Conservation (phyloP, 495 filamentous ascomycete genomes). For the Trichoderma reesei region DNA sequence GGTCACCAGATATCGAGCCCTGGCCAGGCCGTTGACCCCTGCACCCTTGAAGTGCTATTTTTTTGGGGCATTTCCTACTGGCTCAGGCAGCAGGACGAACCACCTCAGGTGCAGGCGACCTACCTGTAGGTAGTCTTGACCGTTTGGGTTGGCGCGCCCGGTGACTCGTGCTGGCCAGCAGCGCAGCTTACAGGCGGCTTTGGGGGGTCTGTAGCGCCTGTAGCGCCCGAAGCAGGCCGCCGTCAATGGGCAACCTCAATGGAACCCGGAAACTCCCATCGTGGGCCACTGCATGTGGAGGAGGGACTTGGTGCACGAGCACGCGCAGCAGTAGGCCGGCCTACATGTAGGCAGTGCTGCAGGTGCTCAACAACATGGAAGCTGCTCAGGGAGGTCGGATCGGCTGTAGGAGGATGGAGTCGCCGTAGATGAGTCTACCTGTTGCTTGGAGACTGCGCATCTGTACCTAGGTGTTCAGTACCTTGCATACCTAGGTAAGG, state of each 20-base stretch:
- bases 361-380: not conserved
- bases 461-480: too few relatives aligned
- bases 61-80: too few relatives aligned
- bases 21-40: not conserved
- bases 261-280: slow-evolving; percentile 5
- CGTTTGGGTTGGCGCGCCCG: slow-evolving; percentile 1
- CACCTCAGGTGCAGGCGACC: too few relatives aligned
- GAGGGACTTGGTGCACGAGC: too few relatives aligned
- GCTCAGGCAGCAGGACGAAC: not conserved
- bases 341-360: not conserved
- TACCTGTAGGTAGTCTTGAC: too few relatives aligned
- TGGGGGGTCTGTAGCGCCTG: too few relatives aligned
- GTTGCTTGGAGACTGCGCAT: too few relatives aligned
- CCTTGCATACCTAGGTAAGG: too few relatives aligned
- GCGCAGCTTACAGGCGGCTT: slow-evolving; percentile 1
- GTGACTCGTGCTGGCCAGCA: not conserved
- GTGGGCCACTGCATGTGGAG: not conserved
- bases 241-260: too few relatives aligned
- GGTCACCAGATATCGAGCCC: slow-evolving; percentile 7
- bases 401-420: too few relatives aligned
- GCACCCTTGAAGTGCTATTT: too few relatives aligned
- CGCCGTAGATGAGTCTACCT: too few relatives aligned
- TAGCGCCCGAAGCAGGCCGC: not conserved
- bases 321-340: not conserved
- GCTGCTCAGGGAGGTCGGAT: not conserved